Evolutionary conservation across 495 filamentous ascomycete species (phyloP), one percentile per base, ranked within the genome.

Genomic region (Xylaria castorea): DNA sequence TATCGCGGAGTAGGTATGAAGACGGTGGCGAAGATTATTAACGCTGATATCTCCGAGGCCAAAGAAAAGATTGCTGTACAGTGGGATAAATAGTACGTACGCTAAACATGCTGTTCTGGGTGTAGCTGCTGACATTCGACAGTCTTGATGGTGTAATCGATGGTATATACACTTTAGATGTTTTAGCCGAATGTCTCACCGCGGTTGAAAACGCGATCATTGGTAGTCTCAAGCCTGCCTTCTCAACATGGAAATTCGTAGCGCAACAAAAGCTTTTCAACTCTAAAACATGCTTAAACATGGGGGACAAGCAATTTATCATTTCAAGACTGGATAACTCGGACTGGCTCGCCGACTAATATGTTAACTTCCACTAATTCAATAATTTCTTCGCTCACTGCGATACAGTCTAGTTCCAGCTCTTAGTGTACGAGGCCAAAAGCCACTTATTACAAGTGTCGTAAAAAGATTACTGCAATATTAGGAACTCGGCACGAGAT

Each of bases 51-150:
- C 30, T 30, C 55, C 16, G 32, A 36, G 5, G 3, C 57, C n/a
- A 36, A 36, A 5, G 16, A 36, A 8, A 36, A 32, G 30, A 36
- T 12, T 36, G 30, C 3, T 7, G 6, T 60, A 36, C 27, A 60
- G 22, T 60, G 57, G 57, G 16, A 60, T 34, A 34, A 36, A 36
- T 60, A 60, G 57, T 60, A 60, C 6, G 57, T 36, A 60, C 18
- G 6, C 57, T 4, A 36, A 5, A 60, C 16, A 14, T 30, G 18
- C 32, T 36, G 32, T 60, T 16, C 27, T 20, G 16, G 27, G 32
- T n/a, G 4, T 6, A 60, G 32, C 57, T 60, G 32, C 57, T 60
- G 57, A 60, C 14, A 36, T n/a, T n/a, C 18, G 2, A 60, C 18
- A 60, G 57, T 36, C 32, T 60, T 36, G 57, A 16, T 6, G 18